Evolutionary conservation across 306 rosid species (phyloP), one percentile per base, ranked within the genome.

Genomic region (Cyamopsis tetragonoloba): DNA sequence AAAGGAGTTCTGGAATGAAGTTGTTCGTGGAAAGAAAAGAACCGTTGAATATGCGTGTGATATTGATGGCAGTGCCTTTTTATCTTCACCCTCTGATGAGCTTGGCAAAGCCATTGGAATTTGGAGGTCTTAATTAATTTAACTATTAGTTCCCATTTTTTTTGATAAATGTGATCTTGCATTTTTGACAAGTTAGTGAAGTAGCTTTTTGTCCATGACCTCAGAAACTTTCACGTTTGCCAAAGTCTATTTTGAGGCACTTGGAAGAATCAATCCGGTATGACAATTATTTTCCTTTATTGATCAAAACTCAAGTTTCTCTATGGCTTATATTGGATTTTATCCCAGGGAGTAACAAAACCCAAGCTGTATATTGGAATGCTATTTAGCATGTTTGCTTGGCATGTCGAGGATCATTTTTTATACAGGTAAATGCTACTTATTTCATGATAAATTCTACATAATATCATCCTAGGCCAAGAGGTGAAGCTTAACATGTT

Each of bases 321-420:
- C 43, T 34, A 31, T 15, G 12, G 22, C 14, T n/a, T 28, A 23
- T 48, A 24, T 70, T 70, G 75, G 38, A 10, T 78, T 60, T 54
- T 71, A 27, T 82, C 59, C 37, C 82, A 89, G 91, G 96, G 96
- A 32, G 91, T 89, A 41, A 86, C 93, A 1, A 93, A 86, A 58
- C 96, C 96, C 17, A 88, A 86, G 96, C 79, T 88, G 11, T 88
- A 88, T 82, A 80, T 88, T 74, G 96, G 96, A 59, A 89, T 89
- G 96, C 79, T 89, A 32, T 89, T 89, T 70, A 89, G 96, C 55
- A 66, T 89, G 85, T 89, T 89, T 81, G 96, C 93, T 28, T 89
- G 96, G 96, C 96, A 89, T 26, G 96, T 86, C 72, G 96, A 89
- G 70, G 96, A 89, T 75, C 93, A 86, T 73, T 89, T 72, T 76